A percentile compares a stretch with the other conserved stretches of the same genome.
These are phyloP conservation scores for Jatropha multifida DNA, from an alignment of 441 rosid species.

Conservation along the genomic window DNA sequence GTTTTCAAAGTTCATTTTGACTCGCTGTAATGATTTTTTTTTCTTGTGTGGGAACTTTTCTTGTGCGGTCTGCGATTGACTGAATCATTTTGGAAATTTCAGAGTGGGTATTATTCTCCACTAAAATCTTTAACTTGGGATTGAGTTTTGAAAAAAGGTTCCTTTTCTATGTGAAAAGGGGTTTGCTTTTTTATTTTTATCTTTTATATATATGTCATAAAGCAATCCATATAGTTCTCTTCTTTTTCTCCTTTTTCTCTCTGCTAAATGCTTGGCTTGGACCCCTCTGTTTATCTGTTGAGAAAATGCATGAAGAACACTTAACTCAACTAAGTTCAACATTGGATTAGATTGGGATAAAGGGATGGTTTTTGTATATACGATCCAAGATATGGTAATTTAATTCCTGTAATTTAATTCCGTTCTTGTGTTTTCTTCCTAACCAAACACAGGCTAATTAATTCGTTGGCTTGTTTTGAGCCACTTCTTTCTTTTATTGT, in stretches of 20 bases:
- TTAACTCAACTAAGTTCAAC: not conserved
- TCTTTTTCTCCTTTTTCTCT: not conserved
- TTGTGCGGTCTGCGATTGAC: constrained; percentile 18
- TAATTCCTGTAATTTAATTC: not conserved
- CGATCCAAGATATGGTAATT: not conserved
- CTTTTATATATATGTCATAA: not conserved
- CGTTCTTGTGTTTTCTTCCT: not conserved
- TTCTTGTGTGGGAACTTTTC: constrained; percentile 11
- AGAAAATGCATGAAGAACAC: constrained; percentile 21
- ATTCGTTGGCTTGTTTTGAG: not conserved
- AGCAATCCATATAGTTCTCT: not conserved
- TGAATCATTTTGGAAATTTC: constrained; percentile 11
- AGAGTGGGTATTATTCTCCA: constrained; percentile 15
- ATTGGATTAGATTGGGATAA: not conserved
- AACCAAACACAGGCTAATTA: constrained; percentile 7
- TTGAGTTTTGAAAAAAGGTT: constrained; percentile 21
- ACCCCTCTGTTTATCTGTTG: constrained; percentile 21
- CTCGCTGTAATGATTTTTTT: not conserved
- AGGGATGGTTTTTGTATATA: not conserved
- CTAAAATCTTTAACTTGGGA: constrained; percentile 21
- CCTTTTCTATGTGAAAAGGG: constrained; percentile 27
- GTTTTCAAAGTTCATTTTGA: not conserved
- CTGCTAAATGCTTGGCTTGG: constrained; percentile 1
- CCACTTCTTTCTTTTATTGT: not conserved
- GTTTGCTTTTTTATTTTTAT: constrained; percentile 19